Base-by-base conservation (phyloP, 1,139 yeast species). In the Pichia sp. region DNA sequence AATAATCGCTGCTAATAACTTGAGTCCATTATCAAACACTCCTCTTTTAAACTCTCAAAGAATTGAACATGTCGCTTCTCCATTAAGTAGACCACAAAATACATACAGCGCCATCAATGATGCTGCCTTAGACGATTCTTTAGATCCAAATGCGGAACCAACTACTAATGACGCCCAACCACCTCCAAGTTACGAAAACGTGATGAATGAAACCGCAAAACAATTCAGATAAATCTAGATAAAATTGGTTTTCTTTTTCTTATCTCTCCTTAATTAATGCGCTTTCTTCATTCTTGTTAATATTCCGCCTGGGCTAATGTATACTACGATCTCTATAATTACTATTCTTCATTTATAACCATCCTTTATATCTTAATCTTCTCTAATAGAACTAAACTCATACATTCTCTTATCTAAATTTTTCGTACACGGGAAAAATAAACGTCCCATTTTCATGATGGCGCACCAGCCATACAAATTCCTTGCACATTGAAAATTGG, bases 101-200 rank as follows among this genome's bases (percentile, higher is more conserved):
- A 22, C 17, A 19, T 47, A 47, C 24, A 45, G 50, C 11, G 31
- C 50, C n/a, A 34, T 40, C 7, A 34, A 39, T 18, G 35, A 42
- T 12, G 34, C 30, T 4, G 17, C 19, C 5, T 18, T 20, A 11
- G 43, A 41, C 4, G 48, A 28, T 7, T 14, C 30, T 4, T 22
- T 17, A 6, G 34, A 40, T 34, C 36, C 21, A 10, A 37, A 28
- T 34, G 17, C 28, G n/a, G 38, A 46, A 4, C 61, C 56, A 12
- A 28, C 10, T 8, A 8, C 27, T 8, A 8, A 7, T 8, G 27
- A 24, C 10, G 27, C 27, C 10, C 31, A 14, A 19, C 61, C 58
- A 3, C 69, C 69, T 18, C 69, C 69, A 44, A 59, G 63, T 40
- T 65, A 65, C 42, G 68, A 64, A 27, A 59, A 58, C 22, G 67